These are phyloP conservation scores for Colletotrichum ledebouriae DNA, from an alignment of 2,329 filamentous ascomycete genomes.

Conservation along the genomic window DNA sequence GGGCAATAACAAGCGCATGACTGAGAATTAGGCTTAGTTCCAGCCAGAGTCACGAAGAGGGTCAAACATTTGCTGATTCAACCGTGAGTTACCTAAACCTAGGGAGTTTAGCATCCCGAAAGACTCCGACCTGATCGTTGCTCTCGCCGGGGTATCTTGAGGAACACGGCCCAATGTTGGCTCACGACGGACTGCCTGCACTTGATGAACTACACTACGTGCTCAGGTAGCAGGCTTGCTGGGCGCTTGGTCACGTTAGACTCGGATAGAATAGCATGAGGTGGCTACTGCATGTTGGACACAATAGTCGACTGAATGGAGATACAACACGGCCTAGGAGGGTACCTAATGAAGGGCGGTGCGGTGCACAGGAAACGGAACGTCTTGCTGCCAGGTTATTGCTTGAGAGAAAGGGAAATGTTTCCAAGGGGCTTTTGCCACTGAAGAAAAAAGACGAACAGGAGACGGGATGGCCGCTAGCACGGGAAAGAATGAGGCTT, in stretches of 20 bases:
- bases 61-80: slow-evolving; percentile 36
- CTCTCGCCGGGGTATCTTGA: slow-evolving; percentile 21
- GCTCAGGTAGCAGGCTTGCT: slow-evolving; percentile 1
- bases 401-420: not conserved
- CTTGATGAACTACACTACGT: not conserved
- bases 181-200: not conserved
- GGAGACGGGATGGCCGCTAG: not conserved
- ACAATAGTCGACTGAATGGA: too few species aligned
- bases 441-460: slow-evolving; percentile 27
- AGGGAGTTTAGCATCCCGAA: slow-evolving; percentile 14
- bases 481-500: not conserved
- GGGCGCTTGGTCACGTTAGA: slow-evolving; percentile 11
- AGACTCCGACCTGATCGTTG: slow-evolving; percentile 31
- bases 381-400: slow-evolving; percentile 8
- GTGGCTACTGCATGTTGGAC: too few species aligned
- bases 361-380: slow-evolving; percentile 13
- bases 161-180: slow-evolving; percentile 17
- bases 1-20: slow-evolving; percentile 24
- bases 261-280: slow-evolving; percentile 19
- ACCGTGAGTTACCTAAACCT: not conserved
- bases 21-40: not conserved
- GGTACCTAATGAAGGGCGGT: too few species aligned
- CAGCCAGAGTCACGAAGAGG: not conserved
- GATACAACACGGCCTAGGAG: too few species aligned
- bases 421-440: slow-evolving; percentile 26